phyloP scores from a whole-genome alignment of 345 rosid genomes.

The Conringia planisiliqua region DNA sequence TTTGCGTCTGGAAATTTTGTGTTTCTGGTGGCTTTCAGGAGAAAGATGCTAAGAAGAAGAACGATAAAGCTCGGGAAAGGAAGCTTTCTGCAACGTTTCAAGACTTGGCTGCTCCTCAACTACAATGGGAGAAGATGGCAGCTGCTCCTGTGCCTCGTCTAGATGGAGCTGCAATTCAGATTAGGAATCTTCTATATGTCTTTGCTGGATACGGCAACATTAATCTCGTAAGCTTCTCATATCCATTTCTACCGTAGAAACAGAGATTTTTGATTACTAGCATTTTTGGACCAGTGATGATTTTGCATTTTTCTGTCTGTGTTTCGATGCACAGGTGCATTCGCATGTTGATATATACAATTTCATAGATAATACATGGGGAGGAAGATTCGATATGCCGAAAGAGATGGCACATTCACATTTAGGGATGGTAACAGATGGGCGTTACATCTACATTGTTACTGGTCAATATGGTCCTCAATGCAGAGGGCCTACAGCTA shows the following conservation, averaged over 20 bases:
- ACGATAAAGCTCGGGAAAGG: constrained; percentile 33
- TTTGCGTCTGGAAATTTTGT: no score
- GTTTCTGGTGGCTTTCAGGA: background rate
- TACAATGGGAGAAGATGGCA: constrained; percentile 85
- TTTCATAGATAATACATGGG: constrained; percentile 75
- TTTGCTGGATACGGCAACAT: constrained; percentile 94
- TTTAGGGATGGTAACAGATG: constrained; percentile 96
- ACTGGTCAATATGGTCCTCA: constrained; percentile 95
- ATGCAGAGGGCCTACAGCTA: constrained; percentile 86
- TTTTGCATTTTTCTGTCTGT: no score
- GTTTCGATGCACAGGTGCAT: constrained; percentile 34
- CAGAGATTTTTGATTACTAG: no score
- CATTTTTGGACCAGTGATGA: no score
- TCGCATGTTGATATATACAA: constrained; percentile 89
- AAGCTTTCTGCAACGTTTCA: constrained; percentile 86
- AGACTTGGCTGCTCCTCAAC: constrained; percentile 73
- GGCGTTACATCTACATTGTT: constrained; percentile 71
- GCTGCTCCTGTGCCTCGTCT: constrained; percentile 92
- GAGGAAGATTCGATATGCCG: constrained; percentile 91
- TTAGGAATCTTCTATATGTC: constrained; percentile 63
- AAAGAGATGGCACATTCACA: constrained; percentile 99
- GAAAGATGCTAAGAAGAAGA: background rate
- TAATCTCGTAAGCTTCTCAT: constrained; percentile 37
- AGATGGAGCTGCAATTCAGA: constrained; percentile 91
- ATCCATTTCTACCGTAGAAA: background rate